phyloP scores from a whole-genome alignment of 345 rosid genomes.

The Acer yangbiense region DNA sequence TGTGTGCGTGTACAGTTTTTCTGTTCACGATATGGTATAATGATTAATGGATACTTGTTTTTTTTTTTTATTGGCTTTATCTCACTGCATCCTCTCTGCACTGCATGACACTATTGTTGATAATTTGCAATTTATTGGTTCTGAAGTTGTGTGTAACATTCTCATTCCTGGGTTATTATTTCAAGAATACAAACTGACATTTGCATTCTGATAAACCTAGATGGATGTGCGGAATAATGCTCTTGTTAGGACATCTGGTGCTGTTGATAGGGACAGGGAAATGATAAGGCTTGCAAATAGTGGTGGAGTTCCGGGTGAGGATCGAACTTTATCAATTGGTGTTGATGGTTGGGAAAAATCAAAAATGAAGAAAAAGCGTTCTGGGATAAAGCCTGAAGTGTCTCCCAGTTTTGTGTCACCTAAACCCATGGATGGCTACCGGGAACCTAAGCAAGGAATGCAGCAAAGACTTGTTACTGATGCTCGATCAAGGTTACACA shows the following conservation, averaged over 20 bases:
- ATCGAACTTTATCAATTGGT: slow-evolving; percentile 63
- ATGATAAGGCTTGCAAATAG: slow-evolving; percentile 57
- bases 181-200: slow-evolving; percentile 19
- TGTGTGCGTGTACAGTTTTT: not conserved
- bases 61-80: not conserved
- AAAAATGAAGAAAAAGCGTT: slow-evolving; percentile 89
- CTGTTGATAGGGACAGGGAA: slow-evolving; percentile 78
- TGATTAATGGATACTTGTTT: not conserved
- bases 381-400: slow-evolving; percentile 73
- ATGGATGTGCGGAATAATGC: slow-evolving; percentile 72
- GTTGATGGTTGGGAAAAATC: slow-evolving; percentile 95
- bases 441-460: slow-evolving; percentile 75
- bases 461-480: slow-evolving; percentile 60
- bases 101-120: not conserved
- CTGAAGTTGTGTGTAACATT: slow-evolving; percentile 11
- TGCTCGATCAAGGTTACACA: slow-evolving; percentile 64
- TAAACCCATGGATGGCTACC: slow-evolving; percentile 63
- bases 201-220: slow-evolving; percentile 41
- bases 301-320: slow-evolving; percentile 66
- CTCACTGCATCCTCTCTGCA: not conserved
- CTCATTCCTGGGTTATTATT: slow-evolving; percentile 18
- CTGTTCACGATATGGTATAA: not conserved
- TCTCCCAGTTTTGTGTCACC: slow-evolving; percentile 51
- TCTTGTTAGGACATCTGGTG: slow-evolving; percentile 61
- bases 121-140: not conserved